Evolutionary conservation across 306 rosid species (phyloP).

Genomic region (Begonia peltatifolia): DNA sequence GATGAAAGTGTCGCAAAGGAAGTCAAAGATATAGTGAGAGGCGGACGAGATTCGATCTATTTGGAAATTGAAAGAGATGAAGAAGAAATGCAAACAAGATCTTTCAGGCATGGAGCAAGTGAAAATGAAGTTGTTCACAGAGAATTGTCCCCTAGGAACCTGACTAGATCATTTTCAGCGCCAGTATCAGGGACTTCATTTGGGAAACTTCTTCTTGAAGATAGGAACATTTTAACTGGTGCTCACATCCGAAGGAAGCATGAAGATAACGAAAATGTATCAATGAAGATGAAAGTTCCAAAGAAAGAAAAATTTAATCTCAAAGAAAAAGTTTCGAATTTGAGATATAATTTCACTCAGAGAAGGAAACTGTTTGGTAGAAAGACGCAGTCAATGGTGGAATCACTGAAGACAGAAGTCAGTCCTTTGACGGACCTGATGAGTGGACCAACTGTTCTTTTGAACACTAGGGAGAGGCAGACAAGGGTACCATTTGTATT

Average conservation of each 20-base stretch:
- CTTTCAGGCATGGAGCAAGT: conserved; percentile 62
- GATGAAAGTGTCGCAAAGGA: conserved; percentile 22
- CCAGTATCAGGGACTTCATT: conserved; percentile 95
- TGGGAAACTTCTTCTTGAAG: conserved; percentile 98
- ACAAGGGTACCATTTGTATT: conserved; percentile 30
- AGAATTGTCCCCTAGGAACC: conserved; percentile 76
- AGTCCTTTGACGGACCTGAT: conserved; percentile 43
- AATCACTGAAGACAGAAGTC: conserved; percentile 30
- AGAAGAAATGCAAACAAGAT: conserved; percentile 46
- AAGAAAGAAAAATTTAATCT: conserved; percentile 71
- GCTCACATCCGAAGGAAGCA: conserved; percentile 84
- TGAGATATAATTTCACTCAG: conserved; percentile 57
- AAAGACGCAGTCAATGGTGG: conserved; percentile 44
- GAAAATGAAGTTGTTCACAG: conserved; percentile 29
- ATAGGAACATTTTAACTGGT: conserved; percentile 74
- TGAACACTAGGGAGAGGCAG: conserved; percentile 53
- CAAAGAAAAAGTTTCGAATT: conserved; percentile 73
- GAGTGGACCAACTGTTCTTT: conserved; percentile 82
- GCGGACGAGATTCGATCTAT: conserved; percentile 14
- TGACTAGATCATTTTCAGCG: conserved; percentile 81
- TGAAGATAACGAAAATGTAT: conserved; percentile 49
- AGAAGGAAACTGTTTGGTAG: conserved; percentile 69
- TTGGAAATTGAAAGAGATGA: conserved; percentile 39
- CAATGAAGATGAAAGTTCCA: conserved; percentile 32
- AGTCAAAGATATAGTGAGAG: conserved; percentile 19